Conservation (phyloP, 768 basidiomycete species). For the Naematelia aurantialba region DNA sequence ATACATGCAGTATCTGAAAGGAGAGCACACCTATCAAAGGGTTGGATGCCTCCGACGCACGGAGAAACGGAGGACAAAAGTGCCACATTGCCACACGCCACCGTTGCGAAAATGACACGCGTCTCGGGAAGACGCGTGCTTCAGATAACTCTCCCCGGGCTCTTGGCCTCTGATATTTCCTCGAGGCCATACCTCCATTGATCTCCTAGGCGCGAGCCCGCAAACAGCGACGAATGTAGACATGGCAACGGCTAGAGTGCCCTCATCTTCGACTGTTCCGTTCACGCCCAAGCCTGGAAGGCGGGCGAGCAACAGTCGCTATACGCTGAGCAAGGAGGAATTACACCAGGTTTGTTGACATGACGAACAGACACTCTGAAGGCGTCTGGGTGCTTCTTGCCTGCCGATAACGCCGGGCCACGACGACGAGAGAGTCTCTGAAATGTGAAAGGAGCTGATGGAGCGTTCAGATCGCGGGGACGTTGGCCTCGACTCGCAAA, state of each 20-base stretch:
- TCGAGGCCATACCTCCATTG: not conserved
- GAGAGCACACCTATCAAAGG: not conserved
- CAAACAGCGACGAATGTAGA: not conserved
- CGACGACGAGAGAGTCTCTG: not conserved
- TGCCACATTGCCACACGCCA: constrained; percentile 3
- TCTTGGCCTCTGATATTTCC: constrained; percentile 1
- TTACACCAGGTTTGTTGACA: constrained; percentile 39
- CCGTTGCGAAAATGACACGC: constrained; percentile 2
- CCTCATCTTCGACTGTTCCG: constrained; percentile 34
- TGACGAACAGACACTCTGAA: too few species aligned
- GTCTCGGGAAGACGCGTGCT: not conserved
- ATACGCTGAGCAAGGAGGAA: constrained; percentile 31
- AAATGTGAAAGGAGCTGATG: constrained; percentile 2
- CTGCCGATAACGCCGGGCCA: too few species aligned
- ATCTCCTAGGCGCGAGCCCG: not conserved
- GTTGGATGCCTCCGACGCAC: not conserved
- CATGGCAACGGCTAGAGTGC: constrained; percentile 15
- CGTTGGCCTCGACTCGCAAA: constrained; percentile 44
- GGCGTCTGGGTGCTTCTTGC: too few species aligned
- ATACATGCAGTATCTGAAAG: too few species aligned
- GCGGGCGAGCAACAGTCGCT: constrained; percentile 16
- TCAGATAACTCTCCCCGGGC: too few species aligned
- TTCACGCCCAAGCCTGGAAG: constrained; percentile 41
- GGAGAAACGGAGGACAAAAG: constrained; percentile 5
- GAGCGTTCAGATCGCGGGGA: constrained; percentile 34